Base-by-base conservation (phyloP, 2,329 filamentous ascomycete species). In the Colletotrichum tamarilloi region DNA sequence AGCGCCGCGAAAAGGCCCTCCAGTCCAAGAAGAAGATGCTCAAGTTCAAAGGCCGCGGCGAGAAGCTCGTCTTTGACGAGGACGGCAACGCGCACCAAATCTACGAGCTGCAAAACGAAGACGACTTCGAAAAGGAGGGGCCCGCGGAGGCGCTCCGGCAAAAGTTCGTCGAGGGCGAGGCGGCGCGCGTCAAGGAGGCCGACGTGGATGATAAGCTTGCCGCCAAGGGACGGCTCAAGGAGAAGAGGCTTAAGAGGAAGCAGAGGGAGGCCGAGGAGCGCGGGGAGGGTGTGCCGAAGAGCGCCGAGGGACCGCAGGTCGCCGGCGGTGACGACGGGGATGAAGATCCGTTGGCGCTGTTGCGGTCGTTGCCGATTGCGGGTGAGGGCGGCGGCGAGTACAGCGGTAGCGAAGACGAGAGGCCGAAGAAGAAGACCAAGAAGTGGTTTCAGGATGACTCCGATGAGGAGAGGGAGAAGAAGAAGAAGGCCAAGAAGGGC, bases 1-100 rank as follows among this genome's bases (percentile, higher is more conserved):
- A 98, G 82, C 94, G 97, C 28, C 92, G 95, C 77, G 96, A 98
- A 84, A 98, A 98, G 85, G 89, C 98, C n/a, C 90, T 98, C 76
- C 93, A 93, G 79, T 97, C 94, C 24, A 98, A 98, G 88, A 98
- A 98, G 88, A 94, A 97, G 83, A 90, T 98, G 76, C 89, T 95
- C 80, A 97, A 97, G 81, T 94, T 94, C 86, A 97, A 95, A 86
- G 94, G 95, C 79, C 93, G 93, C 80, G 93, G 94, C 14, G 92
- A 90, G 53, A 97, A 97, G 81, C 85, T 98, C 8, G 88, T 98
- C 5, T 99, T 96, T 81, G 96, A 98, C 83, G 95, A 98, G 60
- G 95, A 98, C 38, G 96, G 95, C 77, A 92, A 93, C 74, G 88
- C 95, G 3, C 95, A 97, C 81, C 90, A 94, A 75, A 82, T 97